A percentile compares a stretch with the other conserved stretches of the same genome.
phyloP scores from a whole-genome alignment of 2,329 filamentous ascomycete genomes.

The Elsinoe arachidis region DNA sequence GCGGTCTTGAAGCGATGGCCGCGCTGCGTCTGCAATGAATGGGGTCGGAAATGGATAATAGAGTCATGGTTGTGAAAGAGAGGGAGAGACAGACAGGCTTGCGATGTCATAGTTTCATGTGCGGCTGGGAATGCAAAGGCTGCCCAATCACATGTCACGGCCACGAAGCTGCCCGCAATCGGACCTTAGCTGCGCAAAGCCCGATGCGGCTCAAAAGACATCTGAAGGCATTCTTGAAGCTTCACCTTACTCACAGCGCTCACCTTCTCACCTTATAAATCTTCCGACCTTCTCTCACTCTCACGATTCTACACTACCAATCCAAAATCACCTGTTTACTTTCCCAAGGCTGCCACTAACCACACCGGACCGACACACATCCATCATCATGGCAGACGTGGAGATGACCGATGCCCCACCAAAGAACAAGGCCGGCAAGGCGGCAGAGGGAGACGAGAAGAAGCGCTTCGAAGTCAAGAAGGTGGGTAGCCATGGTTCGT shows the following conservation, averaged over 20 bases:
- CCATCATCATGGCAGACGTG: constrained; percentile 71
- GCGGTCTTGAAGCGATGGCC: constrained; percentile 4
- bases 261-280: background rate
- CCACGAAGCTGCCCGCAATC: background rate
- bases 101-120: constrained; percentile 9
- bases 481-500: constrained; percentile 43
- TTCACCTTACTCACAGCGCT: background rate
- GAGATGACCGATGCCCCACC: constrained; percentile 81
- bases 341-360: constrained; percentile 17
- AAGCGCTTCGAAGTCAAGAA: constrained; percentile 99
- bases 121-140: constrained; percentile 8
- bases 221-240: background rate
- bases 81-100: background rate
- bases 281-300: background rate
- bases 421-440: constrained; percentile 46
- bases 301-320: background rate
- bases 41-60: background rate
- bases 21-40: background rate
- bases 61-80: background rate
- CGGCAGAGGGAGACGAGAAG: constrained; percentile 53
- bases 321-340: constrained; percentile 18
- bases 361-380: constrained; percentile 14
- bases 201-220: background rate
- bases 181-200: background rate
- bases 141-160: constrained; percentile 7